These are phyloP conservation scores for Aspergillus hortae DNA, from an alignment of 2,329 filamentous ascomycete genomes.

Conservation along the genomic window DNA sequence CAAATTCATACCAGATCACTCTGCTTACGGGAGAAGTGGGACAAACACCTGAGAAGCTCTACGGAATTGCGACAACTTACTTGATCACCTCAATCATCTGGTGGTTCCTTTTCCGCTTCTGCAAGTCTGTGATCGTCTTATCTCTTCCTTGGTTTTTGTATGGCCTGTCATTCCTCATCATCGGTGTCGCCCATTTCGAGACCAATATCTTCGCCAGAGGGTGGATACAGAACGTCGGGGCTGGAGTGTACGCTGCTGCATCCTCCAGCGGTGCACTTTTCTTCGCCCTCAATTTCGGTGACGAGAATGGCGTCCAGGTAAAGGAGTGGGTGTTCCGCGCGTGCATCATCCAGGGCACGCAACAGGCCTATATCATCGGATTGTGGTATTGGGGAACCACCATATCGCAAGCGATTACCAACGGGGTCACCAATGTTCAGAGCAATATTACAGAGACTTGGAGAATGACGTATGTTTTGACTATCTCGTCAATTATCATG, in stretches of 20 bases:
- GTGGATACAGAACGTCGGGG: conserved; percentile 60
- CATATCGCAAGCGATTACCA: conserved; percentile 45
- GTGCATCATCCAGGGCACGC: conserved; percentile 63
- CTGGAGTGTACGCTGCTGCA: conserved; percentile 59
- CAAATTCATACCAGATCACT: conserved; percentile 66
- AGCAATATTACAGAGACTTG: conserved; percentile 40
- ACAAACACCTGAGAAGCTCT: conserved; percentile 57
- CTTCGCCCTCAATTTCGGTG: conserved; percentile 66
- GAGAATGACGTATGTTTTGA: conserved; percentile 38
- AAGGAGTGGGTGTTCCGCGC: conserved; percentile 66
- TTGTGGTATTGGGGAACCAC: conserved; percentile 66
- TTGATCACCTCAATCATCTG: conserved; percentile 56
- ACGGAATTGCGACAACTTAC: conserved; percentile 59
- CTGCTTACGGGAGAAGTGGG: conserved; percentile 62
- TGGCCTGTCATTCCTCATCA: conserved; percentile 59
- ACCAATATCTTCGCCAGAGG: conserved; percentile 37
- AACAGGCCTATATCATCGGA: conserved; percentile 62
- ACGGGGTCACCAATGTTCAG: conserved; percentile 38
- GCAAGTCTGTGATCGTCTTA: conserved; percentile 57
- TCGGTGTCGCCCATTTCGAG: conserved; percentile 60
- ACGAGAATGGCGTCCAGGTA: conserved; percentile 60
- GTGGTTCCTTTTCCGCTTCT: conserved; percentile 60
- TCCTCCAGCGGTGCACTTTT: conserved; percentile 62
- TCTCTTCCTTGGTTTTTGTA: conserved; percentile 62
- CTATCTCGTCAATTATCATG: neutral